Conservation (phyloP, 1,139 yeast genomes). For the Hemisphaericaspora xylofermentans region DNA sequence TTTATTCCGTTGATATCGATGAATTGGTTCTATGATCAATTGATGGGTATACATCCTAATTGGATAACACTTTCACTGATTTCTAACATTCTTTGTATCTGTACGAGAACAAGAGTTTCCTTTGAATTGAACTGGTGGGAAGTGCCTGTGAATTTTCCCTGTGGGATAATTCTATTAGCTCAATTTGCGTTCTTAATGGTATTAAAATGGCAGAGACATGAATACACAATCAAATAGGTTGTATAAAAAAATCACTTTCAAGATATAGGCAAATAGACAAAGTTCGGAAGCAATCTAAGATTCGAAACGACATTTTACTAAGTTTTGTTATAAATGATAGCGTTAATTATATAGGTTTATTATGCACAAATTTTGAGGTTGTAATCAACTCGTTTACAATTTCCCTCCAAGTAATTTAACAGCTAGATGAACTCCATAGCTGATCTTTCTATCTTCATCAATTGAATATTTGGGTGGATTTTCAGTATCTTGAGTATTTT, state of each 20-base stretch:
- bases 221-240: not conserved
- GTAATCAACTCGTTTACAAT: conserved; percentile 32
- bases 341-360: too few relatives aligned
- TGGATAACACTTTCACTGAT: conserved; percentile 5
- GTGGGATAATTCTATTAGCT: conserved; percentile 19
- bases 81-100: not conserved
- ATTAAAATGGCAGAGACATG: conserved; percentile 2
- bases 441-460: conserved; percentile 58
- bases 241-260: not conserved
- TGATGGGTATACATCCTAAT: conserved; percentile 18
- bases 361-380: not conserved
- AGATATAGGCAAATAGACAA: not conserved
- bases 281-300: not conserved
- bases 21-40: conserved; percentile 25
- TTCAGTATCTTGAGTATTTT: conserved; percentile 6
- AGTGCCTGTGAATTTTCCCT: conserved; percentile 25
- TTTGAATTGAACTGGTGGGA: conserved; percentile 20
- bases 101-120: not conserved
- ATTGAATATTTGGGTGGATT: conserved; percentile 29
- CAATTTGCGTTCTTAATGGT: conserved; percentile 9
- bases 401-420: conserved; percentile 65
- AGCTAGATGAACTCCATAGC: conserved; percentile 61
- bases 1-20: conserved; percentile 30
- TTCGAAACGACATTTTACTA: not conserved
- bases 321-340: too few relatives aligned